Conservation (phyloP, 2,329 filamentous ascomycete genomes). For the Davidsoniella eucalypti region DNA sequence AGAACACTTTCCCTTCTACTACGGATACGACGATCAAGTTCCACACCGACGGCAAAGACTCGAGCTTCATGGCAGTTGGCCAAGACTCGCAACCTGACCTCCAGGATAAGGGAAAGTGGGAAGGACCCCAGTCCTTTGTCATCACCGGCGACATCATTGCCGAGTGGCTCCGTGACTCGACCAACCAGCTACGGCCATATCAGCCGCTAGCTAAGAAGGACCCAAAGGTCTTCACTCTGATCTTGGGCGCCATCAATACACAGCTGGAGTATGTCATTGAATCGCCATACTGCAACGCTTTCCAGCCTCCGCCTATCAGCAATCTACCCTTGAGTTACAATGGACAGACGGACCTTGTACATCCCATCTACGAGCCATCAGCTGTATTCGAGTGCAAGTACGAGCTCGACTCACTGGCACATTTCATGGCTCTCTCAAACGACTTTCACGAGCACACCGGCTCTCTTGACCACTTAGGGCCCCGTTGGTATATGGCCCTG, state of each 20-base stretch:
- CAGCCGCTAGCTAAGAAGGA: conserved; percentile 73
- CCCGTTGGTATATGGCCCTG: conserved; percentile 64
- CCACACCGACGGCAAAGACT: conserved; percentile 48
- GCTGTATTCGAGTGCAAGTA: conserved; percentile 98
- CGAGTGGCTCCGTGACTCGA: conserved; percentile 83
- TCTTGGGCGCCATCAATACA: conserved; percentile 88
- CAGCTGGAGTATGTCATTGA: conserved; percentile 90
- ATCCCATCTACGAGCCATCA: conserved; percentile 68
- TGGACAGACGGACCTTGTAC: conserved; percentile 68
- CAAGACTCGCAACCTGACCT: conserved; percentile 18
- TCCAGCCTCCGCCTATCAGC: conserved; percentile 81
- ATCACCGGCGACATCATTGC: conserved; percentile 89
- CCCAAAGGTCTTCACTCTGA: conserved; percentile 57
- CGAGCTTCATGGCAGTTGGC: conserved; percentile 21
- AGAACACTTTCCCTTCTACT: conserved; percentile 87
- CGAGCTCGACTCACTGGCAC: conserved; percentile 85
- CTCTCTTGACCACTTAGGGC: conserved; percentile 61
- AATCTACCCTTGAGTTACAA: conserved; percentile 55
- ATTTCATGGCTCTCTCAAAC: conserved; percentile 74
- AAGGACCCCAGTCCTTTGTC: conserved; percentile 78
- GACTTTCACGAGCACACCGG: conserved; percentile 70
- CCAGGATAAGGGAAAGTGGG: conserved; percentile 49
- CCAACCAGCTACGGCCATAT: conserved; percentile 85
- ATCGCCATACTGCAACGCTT: conserved; percentile 94
- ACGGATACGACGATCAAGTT: conserved; percentile 81